A percentile compares a stretch with the other conserved stretches of the same genome.
Conservation (phyloP, 2,329 filamentous ascomycete species). For the Exophiala sp. region DNA sequence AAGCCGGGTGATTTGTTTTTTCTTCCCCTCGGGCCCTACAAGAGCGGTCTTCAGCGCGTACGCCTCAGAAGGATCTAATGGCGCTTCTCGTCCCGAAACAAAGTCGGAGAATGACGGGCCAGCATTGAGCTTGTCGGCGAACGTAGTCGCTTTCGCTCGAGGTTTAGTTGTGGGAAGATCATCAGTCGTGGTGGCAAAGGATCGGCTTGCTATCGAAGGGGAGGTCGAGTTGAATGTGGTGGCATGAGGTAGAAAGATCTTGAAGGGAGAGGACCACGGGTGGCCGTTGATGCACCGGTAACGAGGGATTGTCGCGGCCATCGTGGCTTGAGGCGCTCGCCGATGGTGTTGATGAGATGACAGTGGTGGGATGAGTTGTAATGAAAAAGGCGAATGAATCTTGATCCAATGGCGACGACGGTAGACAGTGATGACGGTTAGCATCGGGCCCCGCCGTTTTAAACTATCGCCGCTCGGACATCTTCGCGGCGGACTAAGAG, state of each 20-base stretch:
- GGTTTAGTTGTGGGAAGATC: slow-evolving; percentile 36
- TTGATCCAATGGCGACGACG: no score
- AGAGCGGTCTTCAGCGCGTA: slow-evolving; percentile 57
- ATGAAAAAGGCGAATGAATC: slow-evolving; percentile 1
- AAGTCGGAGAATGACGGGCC: slow-evolving; percentile 62
- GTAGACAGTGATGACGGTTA: no score
- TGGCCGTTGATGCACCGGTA: slow-evolving; percentile 26
- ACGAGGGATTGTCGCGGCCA: slow-evolving; percentile 21
- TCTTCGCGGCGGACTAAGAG: neutral
- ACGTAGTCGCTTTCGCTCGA: slow-evolving; percentile 46
- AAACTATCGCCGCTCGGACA: neutral
- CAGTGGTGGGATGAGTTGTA: neutral
- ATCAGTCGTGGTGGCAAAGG: slow-evolving; percentile 42
- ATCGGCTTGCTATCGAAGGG: slow-evolving; percentile 26
- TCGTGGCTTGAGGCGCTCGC: neutral
- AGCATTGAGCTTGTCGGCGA: slow-evolving; percentile 58
- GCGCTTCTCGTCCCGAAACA: slow-evolving; percentile 43
- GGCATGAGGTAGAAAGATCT: slow-evolving; percentile 22
- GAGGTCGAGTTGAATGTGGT: slow-evolving; percentile 7
- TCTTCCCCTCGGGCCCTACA: slow-evolving; percentile 56
- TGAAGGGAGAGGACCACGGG: slow-evolving; percentile 27
- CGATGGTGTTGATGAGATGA: slow-evolving; percentile 1
- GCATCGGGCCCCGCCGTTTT: slow-evolving; percentile 1
- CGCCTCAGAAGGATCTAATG: slow-evolving; percentile 46
- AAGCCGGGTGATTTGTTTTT: slow-evolving; percentile 65